Evolutionary conservation across 345 rosid genomes (phyloP), one percentile per base, ranked within the genome.

Genomic region (Gossypium longicalyx): DNA sequence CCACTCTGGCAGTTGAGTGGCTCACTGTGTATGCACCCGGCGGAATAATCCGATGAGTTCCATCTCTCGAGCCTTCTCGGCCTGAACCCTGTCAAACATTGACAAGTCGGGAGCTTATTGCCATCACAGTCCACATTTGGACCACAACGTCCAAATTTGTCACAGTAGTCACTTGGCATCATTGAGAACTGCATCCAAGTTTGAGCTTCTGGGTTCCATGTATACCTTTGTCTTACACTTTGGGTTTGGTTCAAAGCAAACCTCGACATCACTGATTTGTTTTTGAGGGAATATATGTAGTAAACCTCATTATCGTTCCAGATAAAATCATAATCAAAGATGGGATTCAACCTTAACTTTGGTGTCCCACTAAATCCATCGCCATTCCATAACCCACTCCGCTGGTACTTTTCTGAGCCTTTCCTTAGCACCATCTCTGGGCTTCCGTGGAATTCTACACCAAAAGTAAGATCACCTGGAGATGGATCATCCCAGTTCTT

Each of bases 371-470:
- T 83, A 45, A 86, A 86, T 38, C 86, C 67, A 2, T 53, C 3
- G 6, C 88, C 91, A 71, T 84, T 88, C 91, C 89, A 88, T 4
- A 88, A 76, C 7, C 89, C 91, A 11, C 77, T 74, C 1, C 83
- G 43, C 7, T 9, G 20, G 61, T 51, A 62, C 38, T 65, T 63
- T 20, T 19, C 25, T 34, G 52, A 74, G 38, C 77, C 77, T 29
- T 64, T 53, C 51, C 49, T 38, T 9, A 29, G 34, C 34, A 29
- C 58, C 20, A 27, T 12, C 9, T 74, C 62, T 12, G 77, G 70
- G 13, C 1, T 17, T 6, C 71, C 71, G 9, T 62, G 7, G 13
- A 52, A 51, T 13, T 52, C 77, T 12, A 64, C 43, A 16, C 60
- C 60, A 43, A 48, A 62, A 49, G 49, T 53, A 74, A 57, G 56